A percentile compares a stretch with the other conserved stretches of the same genome.
Conservation (phyloP, 2,329 filamentous ascomycete species). For the Penicillium hesseltinei region DNA sequence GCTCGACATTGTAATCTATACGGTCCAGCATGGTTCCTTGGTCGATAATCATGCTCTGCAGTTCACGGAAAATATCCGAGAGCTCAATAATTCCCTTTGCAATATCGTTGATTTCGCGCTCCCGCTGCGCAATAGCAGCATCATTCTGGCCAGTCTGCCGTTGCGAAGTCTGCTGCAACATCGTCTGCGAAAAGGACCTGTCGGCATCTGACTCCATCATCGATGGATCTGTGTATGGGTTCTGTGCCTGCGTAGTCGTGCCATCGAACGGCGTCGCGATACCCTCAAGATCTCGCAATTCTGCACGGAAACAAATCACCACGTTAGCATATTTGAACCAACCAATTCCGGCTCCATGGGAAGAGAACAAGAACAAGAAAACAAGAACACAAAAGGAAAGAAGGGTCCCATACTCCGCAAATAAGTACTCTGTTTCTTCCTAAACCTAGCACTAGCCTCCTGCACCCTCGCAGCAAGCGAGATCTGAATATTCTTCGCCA, state of each 20-base stretch:
- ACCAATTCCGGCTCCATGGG: slow-evolving; percentile 11
- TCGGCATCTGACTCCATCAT: slow-evolving; percentile 92
- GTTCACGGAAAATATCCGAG: slow-evolving; percentile 91
- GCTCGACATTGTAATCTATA: slow-evolving; percentile 97
- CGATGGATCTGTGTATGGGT: slow-evolving; percentile 78
- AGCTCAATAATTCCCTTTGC: slow-evolving; percentile 97
- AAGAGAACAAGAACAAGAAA: neutral
- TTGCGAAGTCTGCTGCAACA: slow-evolving; percentile 74
- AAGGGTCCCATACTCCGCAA: slow-evolving; percentile 68
- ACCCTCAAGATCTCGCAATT: slow-evolving; percentile 71
- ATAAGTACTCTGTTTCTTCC: slow-evolving; percentile 97
- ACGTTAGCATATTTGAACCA: neutral
- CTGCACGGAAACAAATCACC: slow-evolving; percentile 42
- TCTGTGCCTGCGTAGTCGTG: slow-evolving; percentile 52
- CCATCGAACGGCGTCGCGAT: slow-evolving; percentile 53
- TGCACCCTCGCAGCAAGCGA: slow-evolving; percentile 84
- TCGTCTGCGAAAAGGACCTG: slow-evolving; percentile 84
- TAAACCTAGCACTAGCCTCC: slow-evolving; percentile 85
- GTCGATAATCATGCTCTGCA: slow-evolving; percentile 93
- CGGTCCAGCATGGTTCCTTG: slow-evolving; percentile 88
- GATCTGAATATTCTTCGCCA: slow-evolving; percentile 95
- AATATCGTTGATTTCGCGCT: slow-evolving; percentile 96
- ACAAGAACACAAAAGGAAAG: neutral
- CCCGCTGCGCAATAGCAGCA: slow-evolving; percentile 80
- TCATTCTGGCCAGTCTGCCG: slow-evolving; percentile 64